Percentiles rank a stretch among this genome's conserved stretches.
These are phyloP conservation scores for Rhodofomes roseus DNA, from an alignment of 1,284 basidiomycete genomes.

Conservation along the genomic window DNA sequence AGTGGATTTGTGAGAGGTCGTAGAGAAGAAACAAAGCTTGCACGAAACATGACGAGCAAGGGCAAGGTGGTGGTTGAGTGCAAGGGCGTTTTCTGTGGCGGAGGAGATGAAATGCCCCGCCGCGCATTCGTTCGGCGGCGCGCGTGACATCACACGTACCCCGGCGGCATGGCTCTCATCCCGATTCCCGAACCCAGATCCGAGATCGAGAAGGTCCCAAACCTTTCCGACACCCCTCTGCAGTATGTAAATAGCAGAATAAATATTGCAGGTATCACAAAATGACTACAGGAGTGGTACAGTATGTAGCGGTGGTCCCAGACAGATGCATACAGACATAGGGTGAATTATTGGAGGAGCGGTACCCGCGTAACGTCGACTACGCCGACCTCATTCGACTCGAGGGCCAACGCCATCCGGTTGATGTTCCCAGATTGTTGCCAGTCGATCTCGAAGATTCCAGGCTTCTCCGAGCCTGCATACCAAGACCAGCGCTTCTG, in stretches of 20 bases:
- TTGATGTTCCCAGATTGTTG: conserved; percentile 42
- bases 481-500: conserved; percentile 57
- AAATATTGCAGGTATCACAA: not conserved
- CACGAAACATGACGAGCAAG: conserved; percentile 30
- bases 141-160: conserved; percentile 4
- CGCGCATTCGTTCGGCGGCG: conserved; percentile 6
- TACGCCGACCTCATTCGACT: conserved; percentile 50
- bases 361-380: conserved; percentile 49
- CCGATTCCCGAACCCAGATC: not conserved
- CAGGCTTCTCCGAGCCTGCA: conserved; percentile 44
- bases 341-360: conserved; percentile 18
- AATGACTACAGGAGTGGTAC: not conserved
- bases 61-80: not conserved
- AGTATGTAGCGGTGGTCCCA: conserved; percentile 3
- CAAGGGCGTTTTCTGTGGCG: not conserved
- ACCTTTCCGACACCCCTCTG: not conserved
- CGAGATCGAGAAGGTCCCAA: not conserved
- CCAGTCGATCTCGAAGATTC: conserved; percentile 67
- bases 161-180: not conserved
- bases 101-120: not conserved
- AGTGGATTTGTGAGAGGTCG: conserved; percentile 22
- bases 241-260: not conserved
- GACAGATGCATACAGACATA: not conserved
- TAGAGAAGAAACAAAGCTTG: conserved; percentile 21
- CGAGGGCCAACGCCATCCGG: conserved; percentile 57